Conservation (phyloP, 2,329 filamentous ascomycete species). For the Aspergillus sp. region DNA sequence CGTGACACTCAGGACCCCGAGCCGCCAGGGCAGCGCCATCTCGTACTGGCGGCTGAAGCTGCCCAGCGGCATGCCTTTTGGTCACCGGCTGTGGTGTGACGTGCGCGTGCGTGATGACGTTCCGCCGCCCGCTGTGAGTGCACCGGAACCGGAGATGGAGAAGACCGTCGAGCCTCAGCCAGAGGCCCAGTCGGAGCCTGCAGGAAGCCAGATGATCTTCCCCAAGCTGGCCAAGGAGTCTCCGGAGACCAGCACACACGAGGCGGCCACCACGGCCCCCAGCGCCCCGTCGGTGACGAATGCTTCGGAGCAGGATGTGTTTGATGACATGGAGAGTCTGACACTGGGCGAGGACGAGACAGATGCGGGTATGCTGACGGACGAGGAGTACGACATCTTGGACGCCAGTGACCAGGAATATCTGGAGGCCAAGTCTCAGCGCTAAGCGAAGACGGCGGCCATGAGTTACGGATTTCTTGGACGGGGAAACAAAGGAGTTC, state of each 20-base stretch:
- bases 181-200: conserved; percentile 39
- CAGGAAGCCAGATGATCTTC: conserved; percentile 84
- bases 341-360: conserved; percentile 51
- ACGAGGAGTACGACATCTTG: conserved; percentile 97
- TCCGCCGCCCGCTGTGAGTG: conserved; percentile 12
- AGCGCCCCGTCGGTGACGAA: conserved; percentile 42
- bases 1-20: conserved; percentile 78
- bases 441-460: conserved; percentile 13
- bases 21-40: conserved; percentile 74
- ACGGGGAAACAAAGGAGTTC: not conserved
- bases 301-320: conserved; percentile 52
- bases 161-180: conserved; percentile 35
- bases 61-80: conserved; percentile 77
- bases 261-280: conserved; percentile 44
- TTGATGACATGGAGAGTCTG: conserved; percentile 61
- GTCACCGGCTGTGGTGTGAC: conserved; percentile 94
- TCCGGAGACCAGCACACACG: conserved; percentile 75
- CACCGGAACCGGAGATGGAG: conserved; percentile 12
- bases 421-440: conserved; percentile 48
- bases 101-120: conserved; percentile 62
- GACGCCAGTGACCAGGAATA: conserved; percentile 92
- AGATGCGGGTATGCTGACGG: conserved; percentile 82
- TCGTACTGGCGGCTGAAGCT: conserved; percentile 97
- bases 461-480: conserved; percentile 6
- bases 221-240: conserved; percentile 95